These are phyloP conservation scores for Stenocarpella maydis DNA, from an alignment of 2,329 filamentous ascomycete genomes.

Conservation along the genomic window DNA sequence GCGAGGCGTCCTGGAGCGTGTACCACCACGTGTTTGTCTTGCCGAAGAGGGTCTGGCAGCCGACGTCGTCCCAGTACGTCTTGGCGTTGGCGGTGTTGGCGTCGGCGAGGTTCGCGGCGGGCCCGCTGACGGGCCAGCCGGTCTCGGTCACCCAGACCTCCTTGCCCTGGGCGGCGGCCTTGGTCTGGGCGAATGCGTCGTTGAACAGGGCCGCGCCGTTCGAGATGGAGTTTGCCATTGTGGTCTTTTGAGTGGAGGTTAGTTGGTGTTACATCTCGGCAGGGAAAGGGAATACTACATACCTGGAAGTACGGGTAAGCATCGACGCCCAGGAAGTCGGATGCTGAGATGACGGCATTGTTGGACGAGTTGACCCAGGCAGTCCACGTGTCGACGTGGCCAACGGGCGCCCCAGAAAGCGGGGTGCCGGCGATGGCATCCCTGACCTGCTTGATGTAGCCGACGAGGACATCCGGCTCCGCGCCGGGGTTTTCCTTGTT, in stretches of 20 bases:
- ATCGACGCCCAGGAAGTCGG: slow-evolving; percentile 85
- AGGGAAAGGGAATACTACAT: background rate
- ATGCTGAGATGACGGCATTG: slow-evolving; percentile 70
- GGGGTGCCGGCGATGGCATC: slow-evolving; percentile 68
- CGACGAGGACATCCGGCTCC: slow-evolving; percentile 66
- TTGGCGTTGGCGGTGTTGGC: slow-evolving; percentile 65
- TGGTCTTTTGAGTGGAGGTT: slow-evolving; percentile 62
- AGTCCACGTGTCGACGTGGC: slow-evolving; percentile 92
- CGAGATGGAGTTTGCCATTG: slow-evolving; percentile 70
- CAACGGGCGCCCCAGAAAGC: slow-evolving; percentile 67
- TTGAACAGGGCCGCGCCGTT: slow-evolving; percentile 73
- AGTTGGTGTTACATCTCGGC: background rate
- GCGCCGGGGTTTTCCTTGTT: slow-evolving; percentile 70
- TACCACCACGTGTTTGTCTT: slow-evolving; percentile 78
- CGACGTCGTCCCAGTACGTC: slow-evolving; percentile 82
- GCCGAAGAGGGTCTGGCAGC: slow-evolving; percentile 70
- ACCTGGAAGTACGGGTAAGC: slow-evolving; percentile 79
- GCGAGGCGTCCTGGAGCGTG: slow-evolving; percentile 73
- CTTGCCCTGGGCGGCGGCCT: slow-evolving; percentile 53
- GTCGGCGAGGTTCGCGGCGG: slow-evolving; percentile 30
- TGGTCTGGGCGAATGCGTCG: slow-evolving; percentile 68
- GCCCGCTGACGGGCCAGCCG: slow-evolving; percentile 32
- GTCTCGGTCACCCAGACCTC: slow-evolving; percentile 37
- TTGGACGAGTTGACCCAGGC: slow-evolving; percentile 79
- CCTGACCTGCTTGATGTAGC: slow-evolving; percentile 76